A percentile compares a stretch with the other conserved stretches of the same genome.
Conservation (phyloP, 805 yeast species). For the Saturnispora kantuleensis region DNA sequence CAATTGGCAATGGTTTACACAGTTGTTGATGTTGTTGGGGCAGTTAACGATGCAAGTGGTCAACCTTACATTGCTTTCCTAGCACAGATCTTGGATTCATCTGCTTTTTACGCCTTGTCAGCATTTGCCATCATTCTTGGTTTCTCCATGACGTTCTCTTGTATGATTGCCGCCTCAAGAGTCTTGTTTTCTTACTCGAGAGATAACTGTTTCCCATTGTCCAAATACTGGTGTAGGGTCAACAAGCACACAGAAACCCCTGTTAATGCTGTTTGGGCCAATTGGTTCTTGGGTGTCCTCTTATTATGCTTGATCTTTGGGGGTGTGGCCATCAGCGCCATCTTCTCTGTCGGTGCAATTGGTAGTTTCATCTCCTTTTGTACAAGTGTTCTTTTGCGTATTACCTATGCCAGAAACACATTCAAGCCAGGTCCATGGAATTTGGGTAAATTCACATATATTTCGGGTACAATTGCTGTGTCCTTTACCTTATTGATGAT, state of each 20-base stretch:
- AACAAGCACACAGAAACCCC: constrained; percentile 49
- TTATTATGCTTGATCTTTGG: constrained; percentile 54
- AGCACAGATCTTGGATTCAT: constrained; percentile 36
- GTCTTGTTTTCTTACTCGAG: constrained; percentile 60
- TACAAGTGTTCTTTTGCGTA: constrained; percentile 51
- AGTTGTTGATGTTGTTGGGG: constrained; percentile 37
- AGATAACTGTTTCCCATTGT: constrained; percentile 57
- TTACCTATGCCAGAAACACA: constrained; percentile 41
- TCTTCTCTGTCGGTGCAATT: constrained; percentile 66
- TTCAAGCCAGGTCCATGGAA: constrained; percentile 62
- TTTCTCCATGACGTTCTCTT: constrained; percentile 44
- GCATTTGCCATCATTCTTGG: constrained; percentile 35
- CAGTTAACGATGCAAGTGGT: constrained; percentile 40
- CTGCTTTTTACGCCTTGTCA: constrained; percentile 34
- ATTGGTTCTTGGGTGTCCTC: constrained; percentile 44
- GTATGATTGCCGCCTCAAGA: constrained; percentile 58
- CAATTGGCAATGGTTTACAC: constrained; percentile 56
- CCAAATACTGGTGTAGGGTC: constrained; percentile 40
- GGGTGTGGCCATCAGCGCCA: constrained; percentile 56
- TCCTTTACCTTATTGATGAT: constrained; percentile 46
- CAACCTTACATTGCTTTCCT: constrained; percentile 53
- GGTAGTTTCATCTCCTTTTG: constrained; percentile 58
- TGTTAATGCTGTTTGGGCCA: constrained; percentile 52
- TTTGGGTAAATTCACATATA: constrained; percentile 43
- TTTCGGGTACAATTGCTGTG: constrained; percentile 39